Percentiles rank a stretch among this genome's conserved stretches.
phyloP scores from a whole-genome alignment of 352 stramenopile species.

The Pythium folliculosum region DNA sequence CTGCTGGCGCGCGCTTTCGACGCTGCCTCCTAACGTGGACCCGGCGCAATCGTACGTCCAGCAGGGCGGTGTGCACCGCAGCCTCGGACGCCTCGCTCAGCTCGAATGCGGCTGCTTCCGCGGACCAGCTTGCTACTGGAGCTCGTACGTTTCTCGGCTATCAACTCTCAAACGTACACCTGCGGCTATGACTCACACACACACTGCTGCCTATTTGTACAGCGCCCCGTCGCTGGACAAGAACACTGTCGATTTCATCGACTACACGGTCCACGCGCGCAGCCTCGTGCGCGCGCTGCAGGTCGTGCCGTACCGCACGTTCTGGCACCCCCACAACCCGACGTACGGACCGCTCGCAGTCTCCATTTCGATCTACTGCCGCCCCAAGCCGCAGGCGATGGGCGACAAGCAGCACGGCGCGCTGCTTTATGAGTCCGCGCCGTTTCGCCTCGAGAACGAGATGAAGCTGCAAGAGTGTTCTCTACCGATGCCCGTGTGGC shows the following conservation, averaged over 20 bases:
- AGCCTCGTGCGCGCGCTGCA: slow-evolving; percentile 52
- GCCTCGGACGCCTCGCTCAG: slow-evolving; percentile 27
- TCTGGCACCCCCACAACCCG: slow-evolving; percentile 72
- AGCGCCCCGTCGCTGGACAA: slow-evolving; percentile 25
- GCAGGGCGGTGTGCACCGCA: not conserved
- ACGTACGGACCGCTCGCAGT: slow-evolving; percentile 64
- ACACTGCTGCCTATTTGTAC: not conserved
- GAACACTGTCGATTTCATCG: slow-evolving; percentile 55
- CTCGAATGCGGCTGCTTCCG: slow-evolving; percentile 58
- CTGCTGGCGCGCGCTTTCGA: not conserved
- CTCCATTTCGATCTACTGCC: slow-evolving; percentile 52
- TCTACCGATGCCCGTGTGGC: slow-evolving; percentile 48
- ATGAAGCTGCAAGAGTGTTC: slow-evolving; percentile 72
- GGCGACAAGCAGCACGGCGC: slow-evolving; percentile 10
- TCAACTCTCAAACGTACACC: not conserved
- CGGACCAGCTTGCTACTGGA: slow-evolving; percentile 72
- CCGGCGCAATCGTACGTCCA: not conserved
- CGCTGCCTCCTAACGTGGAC: not conserved
- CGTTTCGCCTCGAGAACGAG: slow-evolving; percentile 54
- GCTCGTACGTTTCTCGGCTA: slow-evolving; percentile 47
- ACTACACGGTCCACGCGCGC: slow-evolving; percentile 51
- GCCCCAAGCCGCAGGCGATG: slow-evolving; percentile 6
- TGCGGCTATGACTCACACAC: not conserved
- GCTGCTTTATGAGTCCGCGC: slow-evolving; percentile 53
- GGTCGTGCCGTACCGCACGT: slow-evolving; percentile 74